Conservation (phyloP, 164 flowering plant genomes). For the grape (Vitis vinifera) region DNA sequence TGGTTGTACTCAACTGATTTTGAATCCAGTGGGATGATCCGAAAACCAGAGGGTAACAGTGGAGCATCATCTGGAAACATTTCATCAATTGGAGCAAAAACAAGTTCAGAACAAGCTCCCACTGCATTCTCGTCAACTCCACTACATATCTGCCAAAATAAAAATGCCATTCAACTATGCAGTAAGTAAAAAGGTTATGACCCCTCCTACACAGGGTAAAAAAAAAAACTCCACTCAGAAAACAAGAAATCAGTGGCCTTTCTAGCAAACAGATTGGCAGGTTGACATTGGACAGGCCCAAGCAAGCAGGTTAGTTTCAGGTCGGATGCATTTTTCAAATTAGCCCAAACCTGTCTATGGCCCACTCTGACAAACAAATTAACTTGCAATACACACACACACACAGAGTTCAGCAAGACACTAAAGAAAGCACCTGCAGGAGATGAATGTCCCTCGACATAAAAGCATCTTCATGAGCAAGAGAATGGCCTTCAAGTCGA, state of each 20-base stretch:
- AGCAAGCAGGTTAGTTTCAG: too few species aligned
- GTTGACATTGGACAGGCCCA: too few species aligned
- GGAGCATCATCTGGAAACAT: slow-evolving; percentile 93
- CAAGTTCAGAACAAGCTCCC: slow-evolving; percentile 87
- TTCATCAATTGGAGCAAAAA: slow-evolving; percentile 96
- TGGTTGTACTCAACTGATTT: slow-evolving; percentile 63
- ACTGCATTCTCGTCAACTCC: slow-evolving; percentile 88
- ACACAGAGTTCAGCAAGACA: neutral
- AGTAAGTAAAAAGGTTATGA: neutral
- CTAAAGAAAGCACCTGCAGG: slow-evolving; percentile 57
- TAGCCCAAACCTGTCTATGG: too few species aligned
- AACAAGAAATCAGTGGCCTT: too few species aligned
- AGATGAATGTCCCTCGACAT: slow-evolving; percentile 84
- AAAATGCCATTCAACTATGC: neutral
- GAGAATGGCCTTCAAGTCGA: slow-evolving; percentile 85
- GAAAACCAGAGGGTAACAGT: slow-evolving; percentile 86
- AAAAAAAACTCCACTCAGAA: neutral
- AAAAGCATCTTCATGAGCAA: slow-evolving; percentile 74
- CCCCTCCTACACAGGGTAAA: neutral
- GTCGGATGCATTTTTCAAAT: too few species aligned
- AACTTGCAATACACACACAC: neutral
- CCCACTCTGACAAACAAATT: neutral
- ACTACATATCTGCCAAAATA: slow-evolving; percentile 64
- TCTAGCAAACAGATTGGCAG: too few species aligned
- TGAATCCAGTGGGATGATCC: slow-evolving; percentile 75